phyloP scores from a whole-genome alignment of 257 asterid species.

The Oldenlandia corymbosa region DNA sequence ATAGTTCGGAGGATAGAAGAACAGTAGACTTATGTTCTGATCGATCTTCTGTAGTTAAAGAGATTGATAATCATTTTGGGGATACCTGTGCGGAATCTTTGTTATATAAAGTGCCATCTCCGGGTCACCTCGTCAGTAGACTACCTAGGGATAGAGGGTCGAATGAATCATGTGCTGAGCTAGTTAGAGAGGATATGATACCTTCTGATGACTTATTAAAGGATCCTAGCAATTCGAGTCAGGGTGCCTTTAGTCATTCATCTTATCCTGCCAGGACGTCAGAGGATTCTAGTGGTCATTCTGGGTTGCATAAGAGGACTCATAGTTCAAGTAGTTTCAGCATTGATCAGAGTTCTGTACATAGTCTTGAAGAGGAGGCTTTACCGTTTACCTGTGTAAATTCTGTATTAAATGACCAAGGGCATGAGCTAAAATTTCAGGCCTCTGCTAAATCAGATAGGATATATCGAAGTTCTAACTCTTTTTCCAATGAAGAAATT shows the following conservation, averaged over 20 bases:
- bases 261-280: constrained; percentile 36
- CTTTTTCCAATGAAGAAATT: constrained; percentile 93
- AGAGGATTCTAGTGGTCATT: constrained; percentile 41
- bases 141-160: constrained; percentile 26
- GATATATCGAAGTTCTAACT: constrained; percentile 67
- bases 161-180: constrained; percentile 31
- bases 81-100: constrained; percentile 24
- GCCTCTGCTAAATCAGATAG: constrained; percentile 74
- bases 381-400: constrained; percentile 52
- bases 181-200: constrained; percentile 36
- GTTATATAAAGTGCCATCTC: constrained; percentile 29
- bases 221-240: constrained; percentile 35
- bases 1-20: constrained; percentile 30
- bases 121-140: constrained; percentile 26
- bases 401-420: constrained; percentile 50
- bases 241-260: constrained; percentile 32
- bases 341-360: constrained; percentile 37
- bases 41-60: constrained; percentile 24
- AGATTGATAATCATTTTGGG: constrained; percentile 24
- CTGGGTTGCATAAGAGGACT: constrained; percentile 35
- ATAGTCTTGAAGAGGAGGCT: constrained; percentile 53
- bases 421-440: constrained; percentile 73
- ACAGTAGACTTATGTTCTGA: constrained; percentile 30
- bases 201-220: constrained; percentile 32
- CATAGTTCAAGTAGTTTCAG: constrained; percentile 42